A percentile compares a stretch with the other conserved stretches of the same genome.
phyloP scores from a whole-genome alignment of 495 filamentous ascomycete species.

The Neurospora sp. region DNA sequence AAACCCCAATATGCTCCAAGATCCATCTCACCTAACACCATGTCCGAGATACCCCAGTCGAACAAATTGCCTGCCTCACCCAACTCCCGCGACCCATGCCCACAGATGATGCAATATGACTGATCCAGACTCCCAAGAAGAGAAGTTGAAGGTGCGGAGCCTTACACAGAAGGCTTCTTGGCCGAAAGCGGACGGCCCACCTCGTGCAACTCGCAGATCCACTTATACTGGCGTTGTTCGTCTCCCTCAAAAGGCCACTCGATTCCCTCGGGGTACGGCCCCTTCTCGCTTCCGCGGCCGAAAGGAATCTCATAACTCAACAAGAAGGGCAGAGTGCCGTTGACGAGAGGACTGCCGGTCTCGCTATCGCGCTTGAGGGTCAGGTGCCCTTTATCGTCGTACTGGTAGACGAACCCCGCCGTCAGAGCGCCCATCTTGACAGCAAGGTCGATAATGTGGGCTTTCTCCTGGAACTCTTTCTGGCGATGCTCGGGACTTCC shows the following conservation, averaged over 20 bases:
- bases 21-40: background rate
- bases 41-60: background rate
- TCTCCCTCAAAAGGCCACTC: background rate
- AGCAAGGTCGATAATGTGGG: background rate
- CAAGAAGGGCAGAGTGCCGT: background rate
- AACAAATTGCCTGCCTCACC: background rate
- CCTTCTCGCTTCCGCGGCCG: background rate
- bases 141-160: background rate
- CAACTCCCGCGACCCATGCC: background rate
- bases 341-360: background rate
- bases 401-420: background rate
- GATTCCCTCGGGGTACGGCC: background rate
- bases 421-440: background rate
- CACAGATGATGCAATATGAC: background rate
- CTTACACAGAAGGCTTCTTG: background rate
- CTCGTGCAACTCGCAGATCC: background rate
- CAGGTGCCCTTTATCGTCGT: background rate
- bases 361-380: background rate
- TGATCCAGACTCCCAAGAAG: background rate
- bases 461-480: background rate
- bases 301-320: background rate
- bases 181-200: background rate
- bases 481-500: background rate
- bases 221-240: background rate
- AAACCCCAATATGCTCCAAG: background rate